Evolutionary conservation across 2,329 filamentous ascomycete genomes (phyloP), one percentile per base, ranked within the genome.

Genomic region (Stemphylium beticola): DNA sequence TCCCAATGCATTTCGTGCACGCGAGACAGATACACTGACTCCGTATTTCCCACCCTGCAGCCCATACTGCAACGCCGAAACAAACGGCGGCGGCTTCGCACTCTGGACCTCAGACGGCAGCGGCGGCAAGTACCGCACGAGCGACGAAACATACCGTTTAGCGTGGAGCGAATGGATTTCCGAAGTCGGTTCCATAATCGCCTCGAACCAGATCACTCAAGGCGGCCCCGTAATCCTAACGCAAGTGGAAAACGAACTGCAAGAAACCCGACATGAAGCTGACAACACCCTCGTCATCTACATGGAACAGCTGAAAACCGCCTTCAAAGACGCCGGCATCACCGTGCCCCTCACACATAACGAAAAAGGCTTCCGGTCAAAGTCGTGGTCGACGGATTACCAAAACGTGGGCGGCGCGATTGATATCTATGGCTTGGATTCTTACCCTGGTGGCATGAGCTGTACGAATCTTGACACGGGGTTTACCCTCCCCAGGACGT

Each of bases 321-420:
- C 79, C 1, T 82, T 81, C 55, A 66, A 72, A 20, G 74, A 76
- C 1, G 77, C 76, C 3, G 81, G 81, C 0, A 73, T 84, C 12
- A 74, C 81, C 3, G 80, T 84, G 1, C 82, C 82, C 2, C 74
- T 77, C 24, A 78, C 77, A 0, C 74, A 78, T 56, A 84, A 84
- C 44, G 81, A 83, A 53, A 82, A 83, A 52, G 81, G 81, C 0
- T 76, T 81, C 66, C 72, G 81, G 29, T 68, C 71, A 2, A 63
- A 77, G 55, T 82, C 80, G 15, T 85, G 82, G 83, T 82, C 81
- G 9, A 81, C 77, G 0, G 83, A 84, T 57, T 85, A 84, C 62
- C 61, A 83, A 34, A 74, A 85, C 52, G 82, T 84, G 0, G 82
- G 82, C n/a, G 82, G 83, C 4, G 76, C 81, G 4, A 80, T 84